Evolutionary conservation across 2,329 filamentous ascomycete species (phyloP), one percentile per base, ranked within the genome.

Genomic region (Pseudocercospora vitis): DNA sequence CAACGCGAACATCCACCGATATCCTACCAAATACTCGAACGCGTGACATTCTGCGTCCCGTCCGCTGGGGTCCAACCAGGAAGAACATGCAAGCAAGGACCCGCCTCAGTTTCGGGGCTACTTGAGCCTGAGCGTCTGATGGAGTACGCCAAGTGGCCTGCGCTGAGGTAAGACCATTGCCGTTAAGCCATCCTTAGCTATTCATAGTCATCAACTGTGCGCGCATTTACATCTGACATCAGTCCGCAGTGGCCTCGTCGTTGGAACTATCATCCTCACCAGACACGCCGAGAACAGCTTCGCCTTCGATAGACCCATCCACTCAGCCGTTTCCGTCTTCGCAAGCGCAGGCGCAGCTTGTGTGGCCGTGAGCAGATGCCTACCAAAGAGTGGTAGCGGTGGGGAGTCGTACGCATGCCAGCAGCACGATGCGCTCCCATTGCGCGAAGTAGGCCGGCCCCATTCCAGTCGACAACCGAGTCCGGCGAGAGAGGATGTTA

Each of bases 261-360:
- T 65, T 9, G 62, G 64, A 39, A 67, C 64, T 2, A 42, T 59
- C 14, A 45, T 63, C 23, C 48, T 70, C 33, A 61, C 65, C 12
- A 50, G 57, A 16, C 56, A 53, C 18, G 42, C 60, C 8, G 59
- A 61, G 2, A 62, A 61, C 31, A 65, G 64, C 39, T 66, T 70
- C 58, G 67, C 66, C 24, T 64, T 68, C 59, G 78, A 78, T 59
- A 74, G 73, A 45, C 76, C 78, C 3, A 59, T 77, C 11, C 75
- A 75, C 58, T 71, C 75, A 5, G 64, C 70, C 14, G 67, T 75
- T 31, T 58, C 76, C 3, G 63, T 71, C 18, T 74, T 78, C 32
- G 69, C 72, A 33, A 63, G 73, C 19, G 65, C 72, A 7, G 75
- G 74, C 7, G 57, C 67, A 18, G 67, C 64, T 32, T 64, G 78